Evolutionary conservation across 2,329 filamentous ascomycete species (phyloP), one percentile per base, ranked within the genome.

Genomic region (Colletotrichum tropicale): DNA sequence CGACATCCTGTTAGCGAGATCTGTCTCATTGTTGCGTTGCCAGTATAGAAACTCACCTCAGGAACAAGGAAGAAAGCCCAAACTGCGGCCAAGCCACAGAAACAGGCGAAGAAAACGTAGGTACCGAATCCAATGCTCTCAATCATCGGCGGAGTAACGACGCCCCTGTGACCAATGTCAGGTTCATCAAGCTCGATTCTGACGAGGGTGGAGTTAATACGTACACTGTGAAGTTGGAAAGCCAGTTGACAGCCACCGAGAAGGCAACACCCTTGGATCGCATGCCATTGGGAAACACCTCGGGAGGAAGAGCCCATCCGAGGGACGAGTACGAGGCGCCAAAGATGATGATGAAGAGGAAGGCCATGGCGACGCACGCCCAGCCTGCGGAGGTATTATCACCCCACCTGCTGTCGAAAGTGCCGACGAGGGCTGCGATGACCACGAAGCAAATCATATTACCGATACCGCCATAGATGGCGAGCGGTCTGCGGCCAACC

Each of bases 31-130:
- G 5, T 52, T 13, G n/a, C 12, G 6, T 52, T 24, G 0, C 10
- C 6, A 2, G 0, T 1, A 6, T 8, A 1, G 0, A 24, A 8
- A 13, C 43, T 52, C n/a, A 21, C 43, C 1, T 52, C 91, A 0
- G 91, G 91, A 0, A 93, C 88, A 62, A 90, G 87, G 77, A 91
- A 87, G 76, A 82, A 90, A 0, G 88, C 88, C 84, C 89, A 91
- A 0, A 87, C 71, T 5, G 86, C 81, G 1, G 86, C 86, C 8
- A 90, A 78, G 1, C 88, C 78, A 76, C 88, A 90, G 77, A 91
- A 90, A 5, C 86, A 83, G 1, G 88, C 89, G 76, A 93, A 93
- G 84, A 93, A 93, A 60, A 92, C 86, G 77, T 92, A 93, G 0
- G 86, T 86, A 1, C 86, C 86, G 74, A 83, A 88, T 1, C 83